A percentile compares a stretch with the other conserved stretches of the same genome.
Evolutionary conservation across 2,329 filamentous ascomycete genomes (phyloP).

Genomic region (Neurospora sp.): DNA sequence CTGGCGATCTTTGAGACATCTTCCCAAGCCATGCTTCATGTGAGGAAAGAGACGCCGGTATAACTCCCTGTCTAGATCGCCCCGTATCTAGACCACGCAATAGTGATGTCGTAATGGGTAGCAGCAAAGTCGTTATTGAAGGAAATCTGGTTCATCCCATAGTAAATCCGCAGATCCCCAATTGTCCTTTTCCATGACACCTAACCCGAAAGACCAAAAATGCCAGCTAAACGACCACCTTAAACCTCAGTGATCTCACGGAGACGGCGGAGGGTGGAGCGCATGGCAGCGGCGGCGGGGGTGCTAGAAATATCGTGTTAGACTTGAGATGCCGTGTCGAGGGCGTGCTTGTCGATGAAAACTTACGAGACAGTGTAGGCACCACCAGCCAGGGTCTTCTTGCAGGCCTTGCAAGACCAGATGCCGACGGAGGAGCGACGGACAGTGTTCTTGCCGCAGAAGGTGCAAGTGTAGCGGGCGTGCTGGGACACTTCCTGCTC

Average conservation of each 20-base stretch:
- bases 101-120: background rate
- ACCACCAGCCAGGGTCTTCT: constrained; percentile 87
- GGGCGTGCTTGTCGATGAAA: background rate
- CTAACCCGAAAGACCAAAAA: constrained; percentile 20
- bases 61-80: background rate
- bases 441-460: constrained; percentile 95
- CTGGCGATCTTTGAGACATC: background rate
- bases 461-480: constrained; percentile 89
- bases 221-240: constrained; percentile 27
- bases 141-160: background rate
- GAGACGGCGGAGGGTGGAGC: constrained; percentile 93
- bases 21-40: background rate
- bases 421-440: constrained; percentile 82
- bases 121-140: background rate
- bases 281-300: constrained; percentile 84
- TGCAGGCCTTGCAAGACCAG: constrained; percentile 83
- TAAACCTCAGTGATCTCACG: constrained; percentile 96
- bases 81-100: background rate
- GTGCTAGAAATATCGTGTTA: constrained; percentile 46
- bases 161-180: background rate
- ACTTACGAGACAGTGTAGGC: constrained; percentile 97
- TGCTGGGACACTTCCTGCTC: constrained; percentile 99
- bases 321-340: background rate
- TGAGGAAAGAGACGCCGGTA: background rate
- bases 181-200: constrained; percentile 22